These are phyloP conservation scores for Vigna nakashimae DNA, from an alignment of 306 rosid genomes.

Conservation along the genomic window DNA sequence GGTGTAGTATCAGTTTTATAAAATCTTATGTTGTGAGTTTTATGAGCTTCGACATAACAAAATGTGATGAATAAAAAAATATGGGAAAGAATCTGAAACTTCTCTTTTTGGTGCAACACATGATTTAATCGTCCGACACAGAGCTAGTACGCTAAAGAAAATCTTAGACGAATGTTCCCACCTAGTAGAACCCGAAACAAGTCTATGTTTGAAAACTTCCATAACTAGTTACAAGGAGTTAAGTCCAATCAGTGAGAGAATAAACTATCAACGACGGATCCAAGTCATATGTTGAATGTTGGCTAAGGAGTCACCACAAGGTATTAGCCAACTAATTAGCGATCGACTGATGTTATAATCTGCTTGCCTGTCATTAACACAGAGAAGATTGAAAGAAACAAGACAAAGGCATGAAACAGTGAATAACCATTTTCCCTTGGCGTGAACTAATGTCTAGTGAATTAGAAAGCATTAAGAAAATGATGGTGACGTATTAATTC, in stretches of 20 bases:
- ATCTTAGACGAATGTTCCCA: slow-evolving; percentile 1
- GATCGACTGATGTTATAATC: neutral
- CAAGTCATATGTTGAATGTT: neutral
- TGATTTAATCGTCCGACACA: neutral
- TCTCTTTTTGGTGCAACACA: slow-evolving; percentile 3
- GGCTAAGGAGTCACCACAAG: neutral
- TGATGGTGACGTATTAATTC: slow-evolving; percentile 25
- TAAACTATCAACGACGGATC: neutral
- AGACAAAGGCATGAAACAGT: neutral
- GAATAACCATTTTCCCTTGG: slow-evolving; percentile 15
- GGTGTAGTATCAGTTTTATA: neutral
- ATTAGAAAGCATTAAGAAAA: slow-evolving; percentile 50
- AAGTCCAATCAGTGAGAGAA: neutral
- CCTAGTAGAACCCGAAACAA: slow-evolving; percentile 15
- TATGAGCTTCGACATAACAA: neutral
- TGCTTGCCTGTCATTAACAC: neutral
- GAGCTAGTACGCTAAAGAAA: neutral
- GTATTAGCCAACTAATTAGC: neutral
- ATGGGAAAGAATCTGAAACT: slow-evolving; percentile 5
- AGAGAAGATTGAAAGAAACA: neutral
- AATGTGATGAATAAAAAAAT: neutral
- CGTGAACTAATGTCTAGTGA: slow-evolving; percentile 42
- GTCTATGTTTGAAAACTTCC: neutral
- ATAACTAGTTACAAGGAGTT: neutral
- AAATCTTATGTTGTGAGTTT: neutral